Conservation (phyloP, 441 rosid species). For the Breynia disticha region DNA sequence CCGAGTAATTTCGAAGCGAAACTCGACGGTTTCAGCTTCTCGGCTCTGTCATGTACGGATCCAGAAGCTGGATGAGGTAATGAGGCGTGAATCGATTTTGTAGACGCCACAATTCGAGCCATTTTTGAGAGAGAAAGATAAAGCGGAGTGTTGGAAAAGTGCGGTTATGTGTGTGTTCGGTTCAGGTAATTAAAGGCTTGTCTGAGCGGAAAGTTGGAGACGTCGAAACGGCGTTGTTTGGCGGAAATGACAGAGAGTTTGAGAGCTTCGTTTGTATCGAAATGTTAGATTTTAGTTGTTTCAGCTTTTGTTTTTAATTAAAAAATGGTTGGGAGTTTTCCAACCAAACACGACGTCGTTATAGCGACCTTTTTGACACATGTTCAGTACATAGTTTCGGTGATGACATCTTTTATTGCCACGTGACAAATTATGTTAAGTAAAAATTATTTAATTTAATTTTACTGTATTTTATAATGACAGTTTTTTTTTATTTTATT, state of each 20-base stretch:
- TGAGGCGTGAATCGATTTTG: constrained; percentile 50
- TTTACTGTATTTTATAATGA: no score
- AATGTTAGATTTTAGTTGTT: background rate
- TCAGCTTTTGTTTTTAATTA: background rate
- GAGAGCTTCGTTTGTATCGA: constrained; percentile 52
- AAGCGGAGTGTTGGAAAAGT: constrained; percentile 2
- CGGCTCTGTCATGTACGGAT: constrained; percentile 40
- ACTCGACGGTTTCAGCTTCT: constrained; percentile 45
- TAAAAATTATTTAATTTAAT: no score
- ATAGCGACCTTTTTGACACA: no score
- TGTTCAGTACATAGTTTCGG: no score
- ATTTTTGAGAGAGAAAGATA: constrained; percentile 9
- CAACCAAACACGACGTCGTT: no score
- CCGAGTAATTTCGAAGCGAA: constrained; percentile 35
- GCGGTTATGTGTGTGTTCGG: background rate
- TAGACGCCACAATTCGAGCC: constrained; percentile 67
- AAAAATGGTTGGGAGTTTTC: background rate
- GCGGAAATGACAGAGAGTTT: constrained; percentile 25
- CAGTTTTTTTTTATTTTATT: no score
- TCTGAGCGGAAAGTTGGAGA: constrained; percentile 22
- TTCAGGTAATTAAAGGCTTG: background rate
- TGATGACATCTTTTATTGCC: no score
- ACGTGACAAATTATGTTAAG: no score
- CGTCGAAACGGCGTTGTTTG: constrained; percentile 37
- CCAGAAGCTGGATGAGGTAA: constrained; percentile 30